These are phyloP conservation scores for Syzygium syzygioides DNA, from an alignment of 441 rosid genomes.

Conservation along the genomic window DNA sequence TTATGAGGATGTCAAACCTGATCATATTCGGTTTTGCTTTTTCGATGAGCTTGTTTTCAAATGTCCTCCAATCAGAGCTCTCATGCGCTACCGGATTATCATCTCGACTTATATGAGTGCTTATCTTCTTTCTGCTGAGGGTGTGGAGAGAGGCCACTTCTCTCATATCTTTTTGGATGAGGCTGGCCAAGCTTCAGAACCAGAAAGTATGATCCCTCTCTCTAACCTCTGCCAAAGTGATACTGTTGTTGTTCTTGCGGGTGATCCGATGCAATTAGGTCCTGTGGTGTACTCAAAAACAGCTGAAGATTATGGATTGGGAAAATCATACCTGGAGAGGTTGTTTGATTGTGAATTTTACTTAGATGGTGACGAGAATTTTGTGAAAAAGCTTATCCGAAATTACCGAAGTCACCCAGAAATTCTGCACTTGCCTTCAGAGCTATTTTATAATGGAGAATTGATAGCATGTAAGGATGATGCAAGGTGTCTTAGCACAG, in stretches of 20 bases:
- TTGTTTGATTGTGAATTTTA: background rate
- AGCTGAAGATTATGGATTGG: conserved; percentile 2
- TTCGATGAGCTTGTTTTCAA: conserved; percentile 44
- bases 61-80: conserved; percentile 47
- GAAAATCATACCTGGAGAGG: conserved; percentile 1
- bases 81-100: conserved; percentile 11
- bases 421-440: background rate
- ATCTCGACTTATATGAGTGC: conserved; percentile 1
- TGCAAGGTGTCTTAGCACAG: background rate
- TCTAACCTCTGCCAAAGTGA: background rate
- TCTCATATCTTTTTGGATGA: conserved; percentile 4
- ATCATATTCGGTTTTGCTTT: conserved; percentile 42
- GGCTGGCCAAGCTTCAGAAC: conserved; percentile 5
- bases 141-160: background rate
- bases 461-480: background rate
- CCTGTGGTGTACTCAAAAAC: conserved; percentile 1
- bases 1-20: conserved; percentile 41
- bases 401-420: conserved; percentile 1
- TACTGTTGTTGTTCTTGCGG: conserved; percentile 1
- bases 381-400: background rate
- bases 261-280: conserved; percentile 1
- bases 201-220: background rate
- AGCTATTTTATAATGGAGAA: conserved; percentile 4
- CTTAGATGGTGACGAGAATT: background rate
- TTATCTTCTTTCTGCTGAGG: conserved; percentile 1